These are phyloP conservation scores for Camellia lanceoleosa DNA, from an alignment of 148 eudicot species.

Conservation along the genomic window DNA sequence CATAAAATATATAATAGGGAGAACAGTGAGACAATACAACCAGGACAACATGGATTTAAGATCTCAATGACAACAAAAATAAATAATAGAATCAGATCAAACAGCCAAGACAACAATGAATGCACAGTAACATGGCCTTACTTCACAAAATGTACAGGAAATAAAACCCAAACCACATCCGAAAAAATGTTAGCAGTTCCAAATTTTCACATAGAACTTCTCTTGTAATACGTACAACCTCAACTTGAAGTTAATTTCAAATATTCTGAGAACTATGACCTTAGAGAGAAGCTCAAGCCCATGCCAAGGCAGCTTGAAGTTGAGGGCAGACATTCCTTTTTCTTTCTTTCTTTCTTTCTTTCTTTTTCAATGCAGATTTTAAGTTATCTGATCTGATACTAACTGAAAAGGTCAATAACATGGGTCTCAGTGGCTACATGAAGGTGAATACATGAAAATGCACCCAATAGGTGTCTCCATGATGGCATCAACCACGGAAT, in stretches of 20 bases:
- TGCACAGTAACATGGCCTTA: neutral
- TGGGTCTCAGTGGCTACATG: neutral
- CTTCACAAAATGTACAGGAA: neutral
- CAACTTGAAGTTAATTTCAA: neutral
- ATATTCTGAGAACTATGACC: neutral
- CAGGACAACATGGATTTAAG: neutral
- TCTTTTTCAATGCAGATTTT: neutral
- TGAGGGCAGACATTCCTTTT: conserved; percentile 1
- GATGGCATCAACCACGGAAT: conserved; percentile 4
- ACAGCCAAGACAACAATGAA: neutral
- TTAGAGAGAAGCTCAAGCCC: neutral
- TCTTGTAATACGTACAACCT: neutral
- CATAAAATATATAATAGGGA: neutral
- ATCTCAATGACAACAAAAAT: conserved; percentile 11
- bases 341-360: neutral
- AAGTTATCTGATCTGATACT: neutral
- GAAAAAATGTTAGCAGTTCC: neutral
- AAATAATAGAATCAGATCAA: neutral
- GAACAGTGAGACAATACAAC: conserved; percentile 1
- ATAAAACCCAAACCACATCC: neutral
- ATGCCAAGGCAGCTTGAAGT: conserved; percentile 9
- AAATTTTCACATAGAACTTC: neutral
- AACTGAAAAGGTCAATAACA: conserved; percentile 3
- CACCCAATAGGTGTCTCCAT: neutral
- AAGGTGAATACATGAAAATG: neutral